Evolutionary conservation across 768 basidiomycete species (phyloP).

Genomic region (Dioszegia aurantiaca): DNA sequence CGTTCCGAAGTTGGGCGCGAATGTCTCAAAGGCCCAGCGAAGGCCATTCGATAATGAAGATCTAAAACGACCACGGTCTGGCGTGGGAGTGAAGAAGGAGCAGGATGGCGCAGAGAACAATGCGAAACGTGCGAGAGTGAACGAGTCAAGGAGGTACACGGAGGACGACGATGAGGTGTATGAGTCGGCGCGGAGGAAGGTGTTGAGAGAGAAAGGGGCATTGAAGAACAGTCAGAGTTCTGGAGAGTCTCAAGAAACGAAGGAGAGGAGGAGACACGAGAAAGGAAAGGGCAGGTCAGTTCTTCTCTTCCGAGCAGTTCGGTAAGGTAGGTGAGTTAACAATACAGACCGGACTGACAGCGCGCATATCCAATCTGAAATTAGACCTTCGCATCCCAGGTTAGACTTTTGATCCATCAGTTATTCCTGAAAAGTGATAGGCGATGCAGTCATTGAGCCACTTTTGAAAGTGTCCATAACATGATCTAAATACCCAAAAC

Average conservation of each 20-base stretch:
- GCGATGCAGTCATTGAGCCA: no score
- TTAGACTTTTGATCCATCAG: no score
- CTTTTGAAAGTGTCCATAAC: no score
- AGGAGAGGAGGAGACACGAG: constrained; percentile 1
- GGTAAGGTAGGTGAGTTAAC: no score
- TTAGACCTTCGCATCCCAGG: no score
- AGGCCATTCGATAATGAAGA: constrained; percentile 5
- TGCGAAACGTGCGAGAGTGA: background rate
- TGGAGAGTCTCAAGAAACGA: constrained; percentile 6
- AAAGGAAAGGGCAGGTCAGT: constrained; percentile 11
- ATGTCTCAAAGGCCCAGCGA: constrained; percentile 1
- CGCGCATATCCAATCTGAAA: no score
- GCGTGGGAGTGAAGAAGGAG: background rate
- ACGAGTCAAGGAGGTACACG: background rate
- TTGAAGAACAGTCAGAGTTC: constrained; percentile 15
- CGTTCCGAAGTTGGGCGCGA: background rate
- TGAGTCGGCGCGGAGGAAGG: constrained; percentile 13
- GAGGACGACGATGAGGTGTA: background rate
- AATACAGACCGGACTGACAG: no score
- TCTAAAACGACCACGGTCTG: background rate
- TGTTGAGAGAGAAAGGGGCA: constrained; percentile 1
- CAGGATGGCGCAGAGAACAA: background rate
- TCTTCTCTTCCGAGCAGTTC: background rate
- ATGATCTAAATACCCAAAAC: background rate
- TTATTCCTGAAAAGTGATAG: no score